Percentiles rank a stretch among this genome's conserved stretches.
These are phyloP conservation scores for Bisporella sp. DNA, from an alignment of 2,329 filamentous ascomycete species.

Conservation along the genomic window DNA sequence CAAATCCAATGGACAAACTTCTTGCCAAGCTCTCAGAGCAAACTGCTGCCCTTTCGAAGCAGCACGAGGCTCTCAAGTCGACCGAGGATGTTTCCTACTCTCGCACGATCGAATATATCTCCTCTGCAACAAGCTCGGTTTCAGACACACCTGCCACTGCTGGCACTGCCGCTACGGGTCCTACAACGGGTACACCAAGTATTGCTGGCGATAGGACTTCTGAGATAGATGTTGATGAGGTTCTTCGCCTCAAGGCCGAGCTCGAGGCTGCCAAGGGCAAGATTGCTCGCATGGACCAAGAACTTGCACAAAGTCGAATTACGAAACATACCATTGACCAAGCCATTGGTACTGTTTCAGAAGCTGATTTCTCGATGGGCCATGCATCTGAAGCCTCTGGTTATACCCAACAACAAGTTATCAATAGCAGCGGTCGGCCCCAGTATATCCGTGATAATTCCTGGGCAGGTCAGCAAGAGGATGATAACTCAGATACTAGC, in stretches of 20 bases:
- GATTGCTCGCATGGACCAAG: constrained; percentile 64
- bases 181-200: constrained; percentile 47
- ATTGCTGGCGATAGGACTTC: constrained; percentile 33
- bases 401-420: constrained; percentile 16
- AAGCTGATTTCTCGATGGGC: constrained; percentile 31
- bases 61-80: constrained; percentile 45
- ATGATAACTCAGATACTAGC: constrained; percentile 48
- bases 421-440: constrained; percentile 30
- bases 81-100: constrained; percentile 20
- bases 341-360: constrained; percentile 40
- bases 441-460: constrained; percentile 34
- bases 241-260: constrained; percentile 62
- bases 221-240: constrained; percentile 41
- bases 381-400: constrained; percentile 16
- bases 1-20: constrained; percentile 62
- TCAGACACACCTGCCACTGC: constrained; percentile 55
- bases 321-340: constrained; percentile 53
- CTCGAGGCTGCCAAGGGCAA: constrained; percentile 64
- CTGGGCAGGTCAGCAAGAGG: constrained; percentile 45
- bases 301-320: constrained; percentile 59
- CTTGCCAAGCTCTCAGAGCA: constrained; percentile 70
- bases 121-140: constrained; percentile 46
- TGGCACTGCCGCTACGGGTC: constrained; percentile 33
- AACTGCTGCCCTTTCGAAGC: constrained; percentile 50
- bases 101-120: constrained; percentile 37